These are phyloP conservation scores for Panicum miliaceum DNA, from an alignment of 176 grass and related monocot species.

Conservation along the genomic window DNA sequence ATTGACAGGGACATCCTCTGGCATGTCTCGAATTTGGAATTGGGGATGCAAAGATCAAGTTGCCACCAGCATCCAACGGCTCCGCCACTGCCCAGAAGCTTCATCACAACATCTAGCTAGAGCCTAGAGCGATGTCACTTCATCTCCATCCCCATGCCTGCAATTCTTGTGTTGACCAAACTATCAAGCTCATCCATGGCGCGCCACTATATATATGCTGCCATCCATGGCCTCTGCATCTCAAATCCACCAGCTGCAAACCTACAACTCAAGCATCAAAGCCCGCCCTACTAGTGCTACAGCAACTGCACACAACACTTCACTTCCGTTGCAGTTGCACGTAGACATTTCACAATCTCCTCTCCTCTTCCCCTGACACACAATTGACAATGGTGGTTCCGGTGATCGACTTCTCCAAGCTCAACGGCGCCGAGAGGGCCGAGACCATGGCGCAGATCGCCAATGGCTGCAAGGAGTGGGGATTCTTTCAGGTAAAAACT, in stretches of 20 bases:
- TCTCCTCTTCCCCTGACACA: neutral
- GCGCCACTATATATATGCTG: conserved; percentile 35
- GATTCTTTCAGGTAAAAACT: conserved; percentile 48
- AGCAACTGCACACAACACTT: neutral
- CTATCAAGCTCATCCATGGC: neutral
- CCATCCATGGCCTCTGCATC: conserved; percentile 12
- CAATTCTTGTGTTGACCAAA: conserved; percentile 35
- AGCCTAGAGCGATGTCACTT: neutral
- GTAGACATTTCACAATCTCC: neutral
- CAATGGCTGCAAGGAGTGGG: conserved; percentile 61
- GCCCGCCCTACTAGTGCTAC: neutral
- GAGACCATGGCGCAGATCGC: conserved; percentile 44
- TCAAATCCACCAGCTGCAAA: conserved; percentile 35
- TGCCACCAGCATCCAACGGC: conserved; percentile 33
- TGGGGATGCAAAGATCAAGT: conserved; percentile 12
- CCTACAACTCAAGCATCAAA: neutral
- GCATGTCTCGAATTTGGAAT: neutral
- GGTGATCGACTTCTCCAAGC: conserved; percentile 67
- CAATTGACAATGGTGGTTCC: conserved; percentile 46
- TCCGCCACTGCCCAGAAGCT: conserved; percentile 44
- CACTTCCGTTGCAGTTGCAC: neutral
- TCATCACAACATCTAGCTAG: conserved; percentile 45
- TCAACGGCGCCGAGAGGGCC: conserved; percentile 35
- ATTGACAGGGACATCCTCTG: conserved; percentile 5
- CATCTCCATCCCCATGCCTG: neutral